Percentiles rank a stretch among this genome's conserved stretches.
Conservation (phyloP, 306 rosid species). For the Senna tora region DNA sequence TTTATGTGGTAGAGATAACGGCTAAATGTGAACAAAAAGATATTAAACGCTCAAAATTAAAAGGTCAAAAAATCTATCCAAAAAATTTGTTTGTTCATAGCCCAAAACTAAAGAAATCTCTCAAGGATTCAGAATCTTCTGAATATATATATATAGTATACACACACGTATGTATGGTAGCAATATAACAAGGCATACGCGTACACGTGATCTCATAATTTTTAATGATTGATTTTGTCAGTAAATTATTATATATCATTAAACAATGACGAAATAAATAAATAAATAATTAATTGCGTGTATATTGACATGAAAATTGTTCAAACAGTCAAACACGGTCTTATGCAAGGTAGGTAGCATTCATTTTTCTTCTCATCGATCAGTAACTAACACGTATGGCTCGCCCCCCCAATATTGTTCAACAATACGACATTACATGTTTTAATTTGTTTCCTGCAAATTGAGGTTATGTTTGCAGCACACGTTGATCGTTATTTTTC, state of each 20-base stretch:
- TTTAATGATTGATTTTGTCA: not conserved
- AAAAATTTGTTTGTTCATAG: too few relatives aligned
- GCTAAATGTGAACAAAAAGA: too few relatives aligned
- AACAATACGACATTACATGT: not conserved
- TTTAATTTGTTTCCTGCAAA: not conserved
- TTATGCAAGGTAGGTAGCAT: not conserved
- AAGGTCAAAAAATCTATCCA: too few relatives aligned
- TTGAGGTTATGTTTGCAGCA: not conserved
- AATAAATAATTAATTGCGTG: too few relatives aligned
- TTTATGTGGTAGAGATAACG: too few relatives aligned
- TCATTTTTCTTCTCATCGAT: not conserved
- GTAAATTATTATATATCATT: not conserved
- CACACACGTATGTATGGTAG: not conserved
- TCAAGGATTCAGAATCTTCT: too few relatives aligned
- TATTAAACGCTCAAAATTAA: too few relatives aligned
- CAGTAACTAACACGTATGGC: not conserved
- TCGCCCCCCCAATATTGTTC: not conserved
- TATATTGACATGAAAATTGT: not conserved
- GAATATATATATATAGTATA: too few relatives aligned
- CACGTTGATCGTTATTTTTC: too few relatives aligned
- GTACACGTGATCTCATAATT: not conserved
- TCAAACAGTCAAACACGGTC: constrained; percentile 1
- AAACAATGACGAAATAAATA: constrained; percentile 7
- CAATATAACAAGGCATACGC: not conserved
- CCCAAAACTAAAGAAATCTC: too few relatives aligned